Evolutionary conservation across 768 basidiomycete species (phyloP).

Genomic region (Piloderma croceum): DNA sequence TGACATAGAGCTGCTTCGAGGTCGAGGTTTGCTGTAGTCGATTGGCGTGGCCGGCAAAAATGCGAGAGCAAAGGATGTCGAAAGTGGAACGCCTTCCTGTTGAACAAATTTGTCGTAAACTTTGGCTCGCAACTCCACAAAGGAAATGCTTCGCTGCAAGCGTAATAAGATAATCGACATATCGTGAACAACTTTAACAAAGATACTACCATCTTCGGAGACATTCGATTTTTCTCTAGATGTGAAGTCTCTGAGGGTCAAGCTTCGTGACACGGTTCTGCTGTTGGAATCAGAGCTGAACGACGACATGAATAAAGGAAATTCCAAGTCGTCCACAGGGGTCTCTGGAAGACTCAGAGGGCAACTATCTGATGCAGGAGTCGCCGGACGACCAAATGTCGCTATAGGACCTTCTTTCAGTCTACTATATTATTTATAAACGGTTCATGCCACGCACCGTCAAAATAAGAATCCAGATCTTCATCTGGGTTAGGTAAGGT

Average conservation of each 20-base stretch:
- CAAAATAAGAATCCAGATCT: conserved; percentile 38
- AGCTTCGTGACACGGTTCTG: no score
- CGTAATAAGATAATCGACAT: conserved; percentile 61
- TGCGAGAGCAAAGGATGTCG: conserved; percentile 50
- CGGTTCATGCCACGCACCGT: conserved; percentile 24
- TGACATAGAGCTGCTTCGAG: no score
- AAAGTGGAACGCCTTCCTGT: conserved; percentile 52
- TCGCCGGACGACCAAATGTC: no score
- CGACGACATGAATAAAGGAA: no score
- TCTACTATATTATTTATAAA: no score
- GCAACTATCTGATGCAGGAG: no score
- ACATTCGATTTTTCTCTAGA: no score
- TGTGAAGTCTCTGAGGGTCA: no score
- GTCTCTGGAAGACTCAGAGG: no score
- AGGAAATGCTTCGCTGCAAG: conserved; percentile 39
- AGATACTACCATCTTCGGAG: conserved; percentile 28
- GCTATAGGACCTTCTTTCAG: no score
- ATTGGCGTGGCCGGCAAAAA: conserved; percentile 41
- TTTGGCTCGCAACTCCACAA: conserved; percentile 48
- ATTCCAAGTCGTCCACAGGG: no score
- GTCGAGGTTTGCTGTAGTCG: conserved; percentile 10
- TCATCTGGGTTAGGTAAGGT: conserved; percentile 18
- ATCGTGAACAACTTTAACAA: conserved; percentile 62
- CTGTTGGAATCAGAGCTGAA: no score
- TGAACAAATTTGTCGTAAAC: conserved; percentile 64